Percentiles rank a stretch among this genome's conserved stretches.
Conservation (phyloP, 257 asterid genomes). For the Salvia splendens region DNA sequence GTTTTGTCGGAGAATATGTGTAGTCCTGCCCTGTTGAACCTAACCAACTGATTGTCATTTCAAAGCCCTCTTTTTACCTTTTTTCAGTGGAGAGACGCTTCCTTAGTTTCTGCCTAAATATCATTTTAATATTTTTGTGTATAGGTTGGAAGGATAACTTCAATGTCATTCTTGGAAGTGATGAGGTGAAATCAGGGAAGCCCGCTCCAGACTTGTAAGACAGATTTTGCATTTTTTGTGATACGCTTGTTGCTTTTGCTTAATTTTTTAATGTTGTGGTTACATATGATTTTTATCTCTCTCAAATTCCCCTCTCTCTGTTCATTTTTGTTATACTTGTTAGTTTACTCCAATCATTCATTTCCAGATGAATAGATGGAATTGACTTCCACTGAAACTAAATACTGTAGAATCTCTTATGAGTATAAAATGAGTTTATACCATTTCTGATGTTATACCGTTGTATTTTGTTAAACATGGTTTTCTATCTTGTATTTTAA, state of each 20-base stretch:
- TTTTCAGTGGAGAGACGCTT: background rate
- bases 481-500: constrained; percentile 19
- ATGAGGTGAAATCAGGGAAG: constrained; percentile 84
- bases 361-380: constrained; percentile 11
- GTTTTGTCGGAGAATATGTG: background rate
- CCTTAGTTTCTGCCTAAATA: background rate
- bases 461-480: background rate
- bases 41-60: background rate
- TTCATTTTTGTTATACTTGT: background rate
- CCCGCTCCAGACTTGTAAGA: constrained; percentile 91
- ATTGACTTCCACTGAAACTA: background rate
- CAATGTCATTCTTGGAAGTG: constrained; percentile 77
- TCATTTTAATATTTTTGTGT: constrained; percentile 16
- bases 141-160: constrained; percentile 85
- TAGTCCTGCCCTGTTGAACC: constrained; percentile 13
- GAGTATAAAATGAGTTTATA: background rate
- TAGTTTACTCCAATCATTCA: constrained; percentile 9
- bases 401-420: background rate
- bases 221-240: constrained; percentile 7
- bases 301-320: background rate
- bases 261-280: constrained; percentile 6
- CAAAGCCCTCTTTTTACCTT: background rate
- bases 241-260: background rate
- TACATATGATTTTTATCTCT: background rate
- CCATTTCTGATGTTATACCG: constrained; percentile 11